These are phyloP conservation scores for Xylariaceae sp. DNA, from an alignment of 2,329 filamentous ascomycete species.

Conservation along the genomic window DNA sequence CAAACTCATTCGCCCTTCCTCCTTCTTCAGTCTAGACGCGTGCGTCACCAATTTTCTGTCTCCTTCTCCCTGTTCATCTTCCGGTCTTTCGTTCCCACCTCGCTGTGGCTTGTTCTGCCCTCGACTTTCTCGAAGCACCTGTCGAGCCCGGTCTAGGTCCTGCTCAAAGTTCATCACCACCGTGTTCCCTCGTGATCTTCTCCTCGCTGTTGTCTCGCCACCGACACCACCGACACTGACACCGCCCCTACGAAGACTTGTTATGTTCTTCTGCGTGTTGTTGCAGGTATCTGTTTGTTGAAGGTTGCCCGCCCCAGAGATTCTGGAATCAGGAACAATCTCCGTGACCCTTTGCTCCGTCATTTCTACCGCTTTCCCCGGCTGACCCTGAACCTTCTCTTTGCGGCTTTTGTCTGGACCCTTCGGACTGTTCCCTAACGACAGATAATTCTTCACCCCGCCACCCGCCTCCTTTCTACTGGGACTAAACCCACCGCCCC, in stretches of 20 bases:
- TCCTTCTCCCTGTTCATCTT: neutral
- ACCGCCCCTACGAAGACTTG: conserved; percentile 2
- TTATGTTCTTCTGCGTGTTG: neutral
- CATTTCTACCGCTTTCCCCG: too few species aligned
- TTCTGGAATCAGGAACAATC: neutral
- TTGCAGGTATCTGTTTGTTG: neutral
- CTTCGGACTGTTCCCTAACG: conserved; percentile 32
- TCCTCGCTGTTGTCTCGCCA: too few species aligned
- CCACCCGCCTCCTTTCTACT: conserved; percentile 29
- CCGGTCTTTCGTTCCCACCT: neutral
- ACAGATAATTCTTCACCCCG: conserved; percentile 45
- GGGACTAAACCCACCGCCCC: conserved; percentile 38
- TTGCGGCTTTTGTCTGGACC: neutral
- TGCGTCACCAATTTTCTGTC: conserved; percentile 16
- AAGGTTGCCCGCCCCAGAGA: neutral
- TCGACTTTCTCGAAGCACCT: conserved; percentile 10
- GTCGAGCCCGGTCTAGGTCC: conserved; percentile 13
- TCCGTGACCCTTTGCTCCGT: neutral
- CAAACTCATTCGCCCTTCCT: conserved; percentile 12
- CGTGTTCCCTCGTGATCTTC: conserved; percentile 19
- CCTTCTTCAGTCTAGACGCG: conserved; percentile 15
- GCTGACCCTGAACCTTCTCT: neutral
- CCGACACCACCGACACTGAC: neutral
- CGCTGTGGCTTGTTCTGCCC: conserved; percentile 10
- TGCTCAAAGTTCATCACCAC: conserved; percentile 19